Conservation (phyloP, 2,329 filamentous ascomycete genomes). For the Fusarium robinianum region DNA sequence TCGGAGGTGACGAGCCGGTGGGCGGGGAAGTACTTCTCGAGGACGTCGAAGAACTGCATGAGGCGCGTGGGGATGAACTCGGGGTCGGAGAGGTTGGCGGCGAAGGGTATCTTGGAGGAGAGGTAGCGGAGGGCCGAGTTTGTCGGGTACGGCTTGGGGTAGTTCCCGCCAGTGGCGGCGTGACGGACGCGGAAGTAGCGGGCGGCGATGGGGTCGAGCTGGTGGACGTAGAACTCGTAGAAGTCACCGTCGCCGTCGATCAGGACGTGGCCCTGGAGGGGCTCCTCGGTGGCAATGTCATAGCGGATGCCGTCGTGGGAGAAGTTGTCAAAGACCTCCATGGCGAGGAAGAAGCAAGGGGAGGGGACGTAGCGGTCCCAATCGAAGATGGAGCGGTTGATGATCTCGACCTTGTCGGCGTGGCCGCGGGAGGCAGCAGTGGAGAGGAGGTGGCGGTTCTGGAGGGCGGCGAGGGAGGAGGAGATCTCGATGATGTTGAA, state of each 20-base stretch:
- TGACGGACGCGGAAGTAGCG: conserved; percentile 85
- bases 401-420: conserved; percentile 84
- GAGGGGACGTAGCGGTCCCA: conserved; percentile 87
- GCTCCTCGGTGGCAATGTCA: conserved; percentile 76
- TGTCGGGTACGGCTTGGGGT: conserved; percentile 63
- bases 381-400: conserved; percentile 94
- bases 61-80: conserved; percentile 95
- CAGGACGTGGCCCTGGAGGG: conserved; percentile 86
- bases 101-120: conserved; percentile 67
- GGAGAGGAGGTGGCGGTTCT: conserved; percentile 70
- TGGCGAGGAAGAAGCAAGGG: conserved; percentile 95
- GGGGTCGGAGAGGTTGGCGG: conserved; percentile 75
- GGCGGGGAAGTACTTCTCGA: conserved; percentile 85
- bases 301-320: conserved; percentile 94
- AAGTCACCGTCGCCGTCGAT: conserved; percentile 87
- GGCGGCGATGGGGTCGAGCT: conserved; percentile 79
- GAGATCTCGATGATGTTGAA: conserved; percentile 98
- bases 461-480: conserved; percentile 74
- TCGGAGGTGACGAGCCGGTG: conserved; percentile 89
- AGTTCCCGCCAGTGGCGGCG: conserved; percentile 68
- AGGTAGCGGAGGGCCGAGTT: conserved; percentile 64
- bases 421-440: conserved; percentile 75
- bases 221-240: conserved; percentile 86
- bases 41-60: conserved; percentile 95
- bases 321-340: conserved; percentile 99